These are phyloP conservation scores for Pholiota microspora DNA, from an alignment of 768 basidiomycete species.

Conservation along the genomic window DNA sequence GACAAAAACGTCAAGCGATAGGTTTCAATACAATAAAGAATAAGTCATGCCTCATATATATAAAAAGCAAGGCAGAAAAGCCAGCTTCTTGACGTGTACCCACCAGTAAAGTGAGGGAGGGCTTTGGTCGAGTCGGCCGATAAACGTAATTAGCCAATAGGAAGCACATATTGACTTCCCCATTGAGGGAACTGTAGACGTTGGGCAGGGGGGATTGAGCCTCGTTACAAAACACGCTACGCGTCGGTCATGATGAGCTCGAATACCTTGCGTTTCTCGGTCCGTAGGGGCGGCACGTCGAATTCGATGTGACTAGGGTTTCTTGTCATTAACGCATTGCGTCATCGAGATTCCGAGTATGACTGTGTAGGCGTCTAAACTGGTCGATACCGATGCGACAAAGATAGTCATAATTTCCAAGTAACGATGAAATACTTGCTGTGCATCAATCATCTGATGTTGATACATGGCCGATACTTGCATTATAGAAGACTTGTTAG, in stretches of 20 bases:
- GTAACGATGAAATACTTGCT: neutral
- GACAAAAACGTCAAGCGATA: neutral
- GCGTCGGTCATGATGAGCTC: constrained; percentile 9
- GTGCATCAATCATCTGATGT: no score
- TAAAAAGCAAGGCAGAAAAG: neutral
- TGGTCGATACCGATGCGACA: neutral
- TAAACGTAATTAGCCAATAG: constrained; percentile 17
- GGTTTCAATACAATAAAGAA: neutral
- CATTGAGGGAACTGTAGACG: constrained; percentile 11
- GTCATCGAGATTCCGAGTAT: constrained; percentile 2
- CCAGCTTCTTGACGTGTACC: constrained; percentile 8
- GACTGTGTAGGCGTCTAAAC: constrained; percentile 4
- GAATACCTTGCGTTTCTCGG: neutral
- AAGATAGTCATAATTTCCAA: neutral
- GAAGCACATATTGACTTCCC: constrained; percentile 13
- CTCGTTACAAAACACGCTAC: constrained; percentile 7
- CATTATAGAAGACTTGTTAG: constrained; percentile 7
- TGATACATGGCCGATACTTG: neutral
- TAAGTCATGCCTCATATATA: neutral
- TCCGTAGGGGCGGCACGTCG: neutral
- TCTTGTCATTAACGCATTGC: neutral
- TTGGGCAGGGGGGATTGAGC: neutral
- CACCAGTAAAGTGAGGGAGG: neutral
- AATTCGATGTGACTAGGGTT: neutral
- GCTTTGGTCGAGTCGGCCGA: constrained; percentile 16